These are phyloP conservation scores for Candida verbasci DNA, from an alignment of 805 yeast genomes.

Conservation along the genomic window DNA sequence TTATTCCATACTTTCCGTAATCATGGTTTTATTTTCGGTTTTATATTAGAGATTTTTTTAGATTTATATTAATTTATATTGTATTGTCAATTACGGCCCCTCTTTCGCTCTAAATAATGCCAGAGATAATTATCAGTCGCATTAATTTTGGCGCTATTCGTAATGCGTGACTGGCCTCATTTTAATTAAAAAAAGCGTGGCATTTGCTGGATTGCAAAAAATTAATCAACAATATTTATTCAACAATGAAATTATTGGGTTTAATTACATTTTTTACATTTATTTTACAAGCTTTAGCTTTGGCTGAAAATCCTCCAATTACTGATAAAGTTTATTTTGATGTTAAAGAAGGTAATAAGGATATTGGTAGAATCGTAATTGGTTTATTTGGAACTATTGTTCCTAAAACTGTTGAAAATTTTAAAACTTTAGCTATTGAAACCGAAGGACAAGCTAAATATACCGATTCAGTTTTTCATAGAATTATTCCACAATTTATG, in stretches of 20 bases:
- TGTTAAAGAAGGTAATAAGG: constrained; percentile 70
- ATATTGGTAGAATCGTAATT: constrained; percentile 76
- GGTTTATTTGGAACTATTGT: constrained; percentile 87
- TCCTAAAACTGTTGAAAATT: constrained; percentile 95
- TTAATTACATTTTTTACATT: constrained; percentile 6
- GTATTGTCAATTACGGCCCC: neutral
- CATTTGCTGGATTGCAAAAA: neutral
- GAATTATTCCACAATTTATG: constrained; percentile 46
- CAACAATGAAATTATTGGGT: constrained; percentile 12
- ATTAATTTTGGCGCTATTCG: neutral
- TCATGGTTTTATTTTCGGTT: neutral
- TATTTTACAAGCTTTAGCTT: constrained; percentile 4
- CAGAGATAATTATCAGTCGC: neutral
- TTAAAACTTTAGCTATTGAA: constrained; percentile 79
- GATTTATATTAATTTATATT: neutral
- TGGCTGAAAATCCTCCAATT: constrained; percentile 46
- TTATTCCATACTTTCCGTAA: neutral
- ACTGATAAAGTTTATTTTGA: constrained; percentile 86
- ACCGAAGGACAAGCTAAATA: constrained; percentile 31
- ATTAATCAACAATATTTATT: neutral
- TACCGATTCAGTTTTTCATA: constrained; percentile 43
- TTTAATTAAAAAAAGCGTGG: no score
- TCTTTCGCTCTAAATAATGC: neutral
- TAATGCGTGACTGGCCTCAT: no score
- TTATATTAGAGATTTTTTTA: neutral